These are phyloP conservation scores for Kwoniella dendrophila DNA, from an alignment of 768 basidiomycete genomes.

Conservation along the genomic window DNA sequence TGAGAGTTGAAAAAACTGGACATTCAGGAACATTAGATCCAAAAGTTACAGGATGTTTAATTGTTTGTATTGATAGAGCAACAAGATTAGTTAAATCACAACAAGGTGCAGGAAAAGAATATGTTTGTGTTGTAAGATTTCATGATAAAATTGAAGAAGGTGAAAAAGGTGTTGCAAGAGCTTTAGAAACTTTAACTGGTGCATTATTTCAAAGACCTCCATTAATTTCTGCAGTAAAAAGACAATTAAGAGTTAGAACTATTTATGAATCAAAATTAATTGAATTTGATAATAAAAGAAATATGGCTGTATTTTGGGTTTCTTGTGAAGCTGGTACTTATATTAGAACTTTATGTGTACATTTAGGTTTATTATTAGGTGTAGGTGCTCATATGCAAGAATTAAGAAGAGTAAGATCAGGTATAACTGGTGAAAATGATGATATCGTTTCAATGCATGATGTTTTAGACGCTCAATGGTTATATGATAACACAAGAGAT, in stretches of 20 bases:
- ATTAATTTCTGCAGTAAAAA: slow-evolving; percentile 97
- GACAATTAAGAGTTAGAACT: slow-evolving; percentile 94
- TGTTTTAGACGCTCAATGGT: slow-evolving; percentile 97
- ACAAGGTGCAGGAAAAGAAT: slow-evolving; percentile 99
- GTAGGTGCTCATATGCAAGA: slow-evolving; percentile 99
- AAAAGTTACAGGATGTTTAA: slow-evolving; percentile 97
- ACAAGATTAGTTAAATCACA: slow-evolving; percentile 97
- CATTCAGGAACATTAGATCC: slow-evolving; percentile 99
- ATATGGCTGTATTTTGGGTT: slow-evolving; percentile 97
- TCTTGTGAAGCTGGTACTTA: slow-evolving; percentile 90
- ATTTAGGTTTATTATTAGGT: slow-evolving; percentile 87
- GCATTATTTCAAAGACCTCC: slow-evolving; percentile 99
- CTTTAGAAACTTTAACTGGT: slow-evolving; percentile 93
- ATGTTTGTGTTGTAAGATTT: slow-evolving; percentile 92
- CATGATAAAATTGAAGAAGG: slow-evolving; percentile 74
- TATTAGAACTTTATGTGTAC: slow-evolving; percentile 91
- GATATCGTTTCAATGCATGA: slow-evolving; percentile 99
- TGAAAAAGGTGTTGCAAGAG: slow-evolving; percentile 83
- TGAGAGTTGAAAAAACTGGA: slow-evolving; percentile 96
- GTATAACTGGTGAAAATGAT: slow-evolving; percentile 96
- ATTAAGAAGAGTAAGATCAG: slow-evolving; percentile 86
- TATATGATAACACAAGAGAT: slow-evolving; percentile 95
- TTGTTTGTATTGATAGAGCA: slow-evolving; percentile 98
- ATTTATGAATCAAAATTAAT: slow-evolving; percentile 94
- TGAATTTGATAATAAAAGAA: slow-evolving; percentile 96